Base-by-base conservation (phyloP, 1,284 basidiomycete genomes). In the Heterobasidion occidentale region DNA sequence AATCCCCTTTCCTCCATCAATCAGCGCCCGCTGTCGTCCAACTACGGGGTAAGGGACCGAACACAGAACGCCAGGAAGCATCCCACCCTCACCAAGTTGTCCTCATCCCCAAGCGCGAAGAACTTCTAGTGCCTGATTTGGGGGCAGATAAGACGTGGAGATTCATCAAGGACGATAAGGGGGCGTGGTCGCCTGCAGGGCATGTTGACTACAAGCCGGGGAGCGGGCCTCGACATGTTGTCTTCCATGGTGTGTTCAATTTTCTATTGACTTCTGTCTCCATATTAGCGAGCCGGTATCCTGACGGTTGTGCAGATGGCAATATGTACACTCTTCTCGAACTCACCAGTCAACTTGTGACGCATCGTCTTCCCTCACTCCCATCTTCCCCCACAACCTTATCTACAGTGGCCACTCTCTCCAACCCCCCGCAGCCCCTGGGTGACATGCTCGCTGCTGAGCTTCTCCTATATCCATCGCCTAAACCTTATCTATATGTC, bases 51-150 rank as follows among this genome's bases (percentile, higher is more conserved):
- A 71, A 73, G 0, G 86, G 88, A 1, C 84, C 84, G 3, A 76
- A 86, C 64, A 63, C 64, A 34, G 74, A 75, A n/a, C 77, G 88
- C 36, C 88, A 91, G 63, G 74, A 78, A 56, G 68, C 68, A 2
- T 75, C 88, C 2, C 88, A 91, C 64, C 83, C 85, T 0, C 88
- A 91, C 67, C 84, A 90, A 63, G 77, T 81, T 36, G 64, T 77
- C 54, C 62, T 79, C 49, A 71, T 75, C 51, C 61, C 71, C 2
- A 62, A 70, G 38, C 68, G 71, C 52, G 67, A 74, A 20, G 86
- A 89, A 61, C 68, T 90, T 9, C 72, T 90, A 19, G 75, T 90
- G 1, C 83, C 88, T 1, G 87, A 90, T 65, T 71, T 90, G 2
- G 88, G 88, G 9, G 73, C 79, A 1, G 88, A 90, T 65, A 75